Evolutionary conservation across 2,329 filamentous ascomycete genomes (phyloP).

Genomic region (Kalaharituber pfeilii): DNA sequence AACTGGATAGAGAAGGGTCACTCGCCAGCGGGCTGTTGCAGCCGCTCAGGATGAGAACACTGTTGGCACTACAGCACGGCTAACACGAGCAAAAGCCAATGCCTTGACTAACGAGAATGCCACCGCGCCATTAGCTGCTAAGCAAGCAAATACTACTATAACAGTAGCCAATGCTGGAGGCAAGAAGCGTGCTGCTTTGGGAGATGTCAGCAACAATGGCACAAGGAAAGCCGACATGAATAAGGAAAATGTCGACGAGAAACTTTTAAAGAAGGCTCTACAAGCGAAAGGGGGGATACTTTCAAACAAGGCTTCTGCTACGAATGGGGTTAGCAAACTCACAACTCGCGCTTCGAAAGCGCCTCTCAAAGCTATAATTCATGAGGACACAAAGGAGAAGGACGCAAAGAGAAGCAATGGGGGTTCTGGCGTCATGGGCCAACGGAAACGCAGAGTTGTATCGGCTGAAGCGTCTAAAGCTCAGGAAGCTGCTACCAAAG

Average conservation of each 20-base stretch:
- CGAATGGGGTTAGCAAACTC: conserved; percentile 41
- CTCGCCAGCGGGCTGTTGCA: conserved; percentile 56
- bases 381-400: conserved; percentile 42
- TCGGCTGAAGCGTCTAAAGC: conserved; percentile 32
- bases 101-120: conserved; percentile 35
- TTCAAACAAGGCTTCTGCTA: conserved; percentile 41
- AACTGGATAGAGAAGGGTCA: conserved; percentile 44
- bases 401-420: conserved; percentile 39
- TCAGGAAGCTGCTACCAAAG: conserved; percentile 4
- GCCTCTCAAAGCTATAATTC: conserved; percentile 39
- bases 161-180: conserved; percentile 33
- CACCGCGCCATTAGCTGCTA: conserved; percentile 27
- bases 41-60: conserved; percentile 94
- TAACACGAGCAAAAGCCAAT: conserved; percentile 85
- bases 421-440: conserved; percentile 51
- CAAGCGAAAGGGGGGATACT: conserved; percentile 60
- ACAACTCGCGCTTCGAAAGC: conserved; percentile 16
- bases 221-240: conserved; percentile 55
- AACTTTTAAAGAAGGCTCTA: conserved; percentile 38
- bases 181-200: conserved; percentile 68
- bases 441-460: conserved; percentile 39
- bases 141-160: conserved; percentile 23
- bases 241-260: conserved; percentile 48
- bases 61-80: conserved; percentile 48
- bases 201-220: conserved; percentile 87